These are phyloP conservation scores for Fusarium sp. DNA, from an alignment of 2,329 filamentous ascomycete genomes.

Conservation along the genomic window DNA sequence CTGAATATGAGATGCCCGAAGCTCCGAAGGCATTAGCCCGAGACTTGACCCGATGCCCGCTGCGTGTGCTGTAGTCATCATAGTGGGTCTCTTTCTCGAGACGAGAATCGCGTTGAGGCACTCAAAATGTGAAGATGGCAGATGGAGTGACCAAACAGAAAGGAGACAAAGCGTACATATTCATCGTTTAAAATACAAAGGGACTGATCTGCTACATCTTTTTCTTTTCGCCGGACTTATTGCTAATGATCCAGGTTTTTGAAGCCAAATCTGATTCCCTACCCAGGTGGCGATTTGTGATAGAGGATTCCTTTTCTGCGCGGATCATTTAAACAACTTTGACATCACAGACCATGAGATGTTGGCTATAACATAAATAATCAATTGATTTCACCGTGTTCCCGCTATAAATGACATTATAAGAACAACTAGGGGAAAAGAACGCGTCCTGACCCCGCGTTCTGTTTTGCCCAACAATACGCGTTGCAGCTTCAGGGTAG, in stretches of 20 bases:
- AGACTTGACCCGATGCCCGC: constrained; percentile 4
- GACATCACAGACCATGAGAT: rapidly evolving
- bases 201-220: no score
- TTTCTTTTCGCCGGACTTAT: no score
- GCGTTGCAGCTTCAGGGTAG: neutral
- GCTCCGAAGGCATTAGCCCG: neutral
- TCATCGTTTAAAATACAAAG: rapidly evolving
- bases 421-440: rapidly evolving
- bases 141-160: rapidly evolving
- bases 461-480: neutral
- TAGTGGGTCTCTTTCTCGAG: neutral
- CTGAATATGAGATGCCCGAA: neutral
- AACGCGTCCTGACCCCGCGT: no score
- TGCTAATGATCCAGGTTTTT: rapidly evolving
- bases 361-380: rapidly evolving
- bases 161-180: no score
- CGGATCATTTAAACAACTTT: no score
- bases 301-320: no score
- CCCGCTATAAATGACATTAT: rapidly evolving
- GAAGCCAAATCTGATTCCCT: no score
- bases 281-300: no score
- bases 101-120: neutral
- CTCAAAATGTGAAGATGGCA: neutral
- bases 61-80: neutral
- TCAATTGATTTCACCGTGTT: no score